These are phyloP conservation scores for Pyracantha coccinea DNA, from an alignment of 331 rosid genomes.

Conservation along the genomic window DNA sequence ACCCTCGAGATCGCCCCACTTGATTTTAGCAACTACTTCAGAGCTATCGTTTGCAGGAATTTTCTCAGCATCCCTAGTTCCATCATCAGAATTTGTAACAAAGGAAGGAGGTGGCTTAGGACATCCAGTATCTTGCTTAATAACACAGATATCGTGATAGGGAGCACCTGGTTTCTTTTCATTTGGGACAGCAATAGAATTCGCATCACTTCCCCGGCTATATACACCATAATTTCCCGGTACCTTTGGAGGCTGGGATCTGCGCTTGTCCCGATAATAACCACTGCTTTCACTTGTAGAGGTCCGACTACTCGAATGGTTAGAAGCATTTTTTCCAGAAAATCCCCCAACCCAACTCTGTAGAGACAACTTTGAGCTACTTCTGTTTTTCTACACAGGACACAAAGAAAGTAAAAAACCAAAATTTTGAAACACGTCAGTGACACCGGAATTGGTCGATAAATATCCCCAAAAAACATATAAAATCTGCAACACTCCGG, in stretches of 20 bases:
- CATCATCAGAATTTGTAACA: slow-evolving; percentile 28
- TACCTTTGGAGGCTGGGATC: slow-evolving; percentile 34
- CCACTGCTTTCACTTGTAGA: slow-evolving; percentile 25
- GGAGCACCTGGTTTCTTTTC: slow-evolving; percentile 23
- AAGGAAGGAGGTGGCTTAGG: slow-evolving; percentile 27
- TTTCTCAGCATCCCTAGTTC: slow-evolving; percentile 31
- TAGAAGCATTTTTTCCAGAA: slow-evolving; percentile 51
- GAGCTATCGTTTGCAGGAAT: slow-evolving; percentile 29
- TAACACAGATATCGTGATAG: slow-evolving; percentile 18
- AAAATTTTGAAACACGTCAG: not conserved
- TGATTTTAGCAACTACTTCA: slow-evolving; percentile 38
- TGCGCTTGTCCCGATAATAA: slow-evolving; percentile 32
- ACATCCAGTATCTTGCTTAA: slow-evolving; percentile 25
- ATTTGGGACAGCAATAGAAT: slow-evolving; percentile 28
- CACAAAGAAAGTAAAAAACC: not conserved
- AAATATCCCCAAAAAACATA: not conserved
- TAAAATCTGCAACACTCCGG: not conserved
- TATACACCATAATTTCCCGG: slow-evolving; percentile 30
- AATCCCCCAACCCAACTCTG: slow-evolving; percentile 86
- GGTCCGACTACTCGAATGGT: slow-evolving; percentile 26
- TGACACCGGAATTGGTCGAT: not conserved
- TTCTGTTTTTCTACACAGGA: slow-evolving; percentile 68
- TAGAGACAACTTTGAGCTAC: slow-evolving; percentile 70
- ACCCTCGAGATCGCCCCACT: slow-evolving; percentile 62
- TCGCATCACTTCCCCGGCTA: slow-evolving; percentile 25